A percentile compares a stretch with the other conserved stretches of the same genome.
phyloP scores from a whole-genome alignment of 768 basidiomycete species.

The Serendipita sp. region DNA sequence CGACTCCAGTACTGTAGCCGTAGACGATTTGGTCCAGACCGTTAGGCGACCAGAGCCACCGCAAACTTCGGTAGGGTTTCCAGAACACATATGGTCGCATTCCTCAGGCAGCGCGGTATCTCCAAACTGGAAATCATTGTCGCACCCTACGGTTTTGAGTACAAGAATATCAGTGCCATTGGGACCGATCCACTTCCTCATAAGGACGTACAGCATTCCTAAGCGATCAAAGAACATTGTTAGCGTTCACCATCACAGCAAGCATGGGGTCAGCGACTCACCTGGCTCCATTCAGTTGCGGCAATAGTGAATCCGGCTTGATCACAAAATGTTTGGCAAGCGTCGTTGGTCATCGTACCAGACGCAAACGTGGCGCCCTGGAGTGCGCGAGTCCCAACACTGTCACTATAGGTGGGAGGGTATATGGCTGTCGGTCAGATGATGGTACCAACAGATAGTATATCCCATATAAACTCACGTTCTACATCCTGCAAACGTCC shows the following conservation, averaged over 20 bases:
- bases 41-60: not conserved
- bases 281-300: constrained; percentile 1
- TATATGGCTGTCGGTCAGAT: no score
- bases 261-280: not conserved
- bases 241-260: not conserved
- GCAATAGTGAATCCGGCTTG: not conserved
- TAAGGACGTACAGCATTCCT: not conserved
- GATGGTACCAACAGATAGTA: no score
- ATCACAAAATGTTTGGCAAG: not conserved
- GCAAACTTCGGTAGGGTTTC: constrained; percentile 4
- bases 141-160: not conserved
- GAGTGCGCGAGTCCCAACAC: not conserved
- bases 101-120: not conserved
- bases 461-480: not conserved
- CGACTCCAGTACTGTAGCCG: not conserved
- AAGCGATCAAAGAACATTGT: not conserved
- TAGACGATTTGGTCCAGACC: not conserved
- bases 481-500: not conserved
- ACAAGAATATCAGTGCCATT: not conserved
- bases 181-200: no score
- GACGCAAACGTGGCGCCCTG: not conserved
- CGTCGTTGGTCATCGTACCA: not conserved
- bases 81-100: constrained; percentile 7
- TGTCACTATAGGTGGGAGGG: not conserved
- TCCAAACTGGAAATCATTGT: not conserved